Evolutionary conservation across 2,329 filamentous ascomycete genomes (phyloP).

Genomic region (Orbilia ellipsospora): DNA sequence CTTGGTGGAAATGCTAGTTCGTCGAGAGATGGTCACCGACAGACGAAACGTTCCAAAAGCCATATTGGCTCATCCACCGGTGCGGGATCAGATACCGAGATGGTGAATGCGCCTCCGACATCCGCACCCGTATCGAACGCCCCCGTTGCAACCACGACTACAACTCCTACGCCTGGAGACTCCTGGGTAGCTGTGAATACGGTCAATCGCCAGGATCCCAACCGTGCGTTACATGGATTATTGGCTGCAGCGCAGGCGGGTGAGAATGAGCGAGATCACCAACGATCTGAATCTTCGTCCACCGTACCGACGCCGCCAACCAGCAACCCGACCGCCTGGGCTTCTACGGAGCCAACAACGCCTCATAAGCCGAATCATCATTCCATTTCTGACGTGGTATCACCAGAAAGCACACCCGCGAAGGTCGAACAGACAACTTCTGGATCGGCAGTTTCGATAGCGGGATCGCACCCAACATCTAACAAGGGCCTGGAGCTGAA

Average conservation of each 20-base stretch:
- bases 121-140: conserved; percentile 12
- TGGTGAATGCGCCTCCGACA: conserved; percentile 44
- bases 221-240: conserved; percentile 38
- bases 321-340: conserved; percentile 34
- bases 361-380: conserved; percentile 29
- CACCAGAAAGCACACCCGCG: conserved; percentile 18
- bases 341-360: conserved; percentile 13
- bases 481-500: conserved; percentile 21
- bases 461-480: conserved; percentile 9
- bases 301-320: conserved; percentile 38
- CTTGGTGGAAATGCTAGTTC: conserved; percentile 25
- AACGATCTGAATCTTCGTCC: conserved; percentile 43
- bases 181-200: conserved; percentile 55
- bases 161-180: conserved; percentile 30
- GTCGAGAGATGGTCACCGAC: conserved; percentile 47
- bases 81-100: conserved; percentile 48
- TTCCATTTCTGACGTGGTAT: conserved; percentile 29
- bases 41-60: conserved; percentile 48
- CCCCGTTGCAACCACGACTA: not conserved
- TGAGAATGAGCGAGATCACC: conserved; percentile 34
- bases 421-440: conserved; percentile 23
- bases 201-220: conserved; percentile 35
- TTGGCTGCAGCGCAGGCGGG: conserved; percentile 47
- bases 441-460: not conserved
- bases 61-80: conserved; percentile 43